Percentiles rank a stretch among this genome's conserved stretches.
These are phyloP conservation scores for Corylus heterophylla DNA, from an alignment of 306 rosid genomes.

Conservation along the genomic window DNA sequence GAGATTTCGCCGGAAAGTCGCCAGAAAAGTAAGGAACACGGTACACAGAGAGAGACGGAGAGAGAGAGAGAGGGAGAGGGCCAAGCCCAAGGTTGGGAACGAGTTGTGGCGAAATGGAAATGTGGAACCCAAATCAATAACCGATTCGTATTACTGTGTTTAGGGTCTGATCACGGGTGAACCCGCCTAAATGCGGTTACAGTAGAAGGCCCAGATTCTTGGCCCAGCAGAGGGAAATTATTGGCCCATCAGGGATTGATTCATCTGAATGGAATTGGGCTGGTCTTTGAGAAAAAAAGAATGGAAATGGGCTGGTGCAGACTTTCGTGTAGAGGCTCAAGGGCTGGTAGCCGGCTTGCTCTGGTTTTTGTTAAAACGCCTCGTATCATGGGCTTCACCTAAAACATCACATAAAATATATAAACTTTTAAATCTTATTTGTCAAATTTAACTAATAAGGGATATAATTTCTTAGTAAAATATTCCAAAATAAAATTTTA, in stretches of 20 bases:
- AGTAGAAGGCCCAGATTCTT: not conserved
- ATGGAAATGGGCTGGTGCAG: not conserved
- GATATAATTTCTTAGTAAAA: no score
- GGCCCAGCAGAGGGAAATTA: not conserved
- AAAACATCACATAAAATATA: no score
- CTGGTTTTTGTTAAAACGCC: no score
- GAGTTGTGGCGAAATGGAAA: not conserved
- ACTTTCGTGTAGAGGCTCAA: no score
- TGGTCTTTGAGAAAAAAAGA: not conserved
- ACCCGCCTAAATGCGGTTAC: not conserved
- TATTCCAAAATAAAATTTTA: no score
- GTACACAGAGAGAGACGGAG: not conserved
- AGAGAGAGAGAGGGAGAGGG: conserved; percentile 1
- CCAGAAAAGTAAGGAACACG: conserved; percentile 3
- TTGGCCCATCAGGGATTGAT: not conserved
- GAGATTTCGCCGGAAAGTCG: not conserved
- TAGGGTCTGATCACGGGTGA: not conserved
- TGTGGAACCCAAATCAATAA: not conserved
- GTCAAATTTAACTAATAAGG: no score
- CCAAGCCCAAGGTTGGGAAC: conserved; percentile 4
- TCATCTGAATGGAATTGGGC: not conserved
- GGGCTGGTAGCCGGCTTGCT: not conserved
- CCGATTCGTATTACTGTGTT: not conserved
- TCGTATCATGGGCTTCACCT: no score
- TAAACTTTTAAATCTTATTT: no score